phyloP scores from a whole-genome alignment of 345 rosid genomes.

The Camelina laxa region DNA sequence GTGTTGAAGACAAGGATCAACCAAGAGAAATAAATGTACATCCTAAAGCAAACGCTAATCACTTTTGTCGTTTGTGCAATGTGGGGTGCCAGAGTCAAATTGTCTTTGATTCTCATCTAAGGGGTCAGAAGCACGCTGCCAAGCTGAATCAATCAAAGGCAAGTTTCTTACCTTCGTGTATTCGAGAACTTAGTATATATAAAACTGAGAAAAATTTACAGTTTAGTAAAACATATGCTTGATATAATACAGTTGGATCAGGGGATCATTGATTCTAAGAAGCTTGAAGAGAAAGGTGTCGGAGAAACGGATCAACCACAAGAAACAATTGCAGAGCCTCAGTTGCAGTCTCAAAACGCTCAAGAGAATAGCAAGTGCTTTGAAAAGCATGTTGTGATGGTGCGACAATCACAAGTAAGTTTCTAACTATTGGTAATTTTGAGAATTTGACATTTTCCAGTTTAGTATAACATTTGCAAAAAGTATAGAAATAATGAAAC shows the following conservation, averaged over 20 bases:
- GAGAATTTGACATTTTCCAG: conserved; percentile 42
- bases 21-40: conserved; percentile 27
- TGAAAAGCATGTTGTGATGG: conserved; percentile 44
- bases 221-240: conserved; percentile 55
- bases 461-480: conserved; percentile 51
- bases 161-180: conserved; percentile 43
- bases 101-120: conserved; percentile 20
- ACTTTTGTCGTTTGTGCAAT: conserved; percentile 26
- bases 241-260: conserved; percentile 61
- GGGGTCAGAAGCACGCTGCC: conserved; percentile 23
- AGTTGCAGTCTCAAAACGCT: conserved; percentile 46
- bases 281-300: conserved; percentile 53
- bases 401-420: conserved; percentile 33
- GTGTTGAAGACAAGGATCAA: conserved; percentile 47
- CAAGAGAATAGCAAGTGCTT: conserved; percentile 42
- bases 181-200: conserved; percentile 43
- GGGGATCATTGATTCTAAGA: conserved; percentile 53
- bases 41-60: not conserved
- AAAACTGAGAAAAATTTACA: conserved; percentile 50
- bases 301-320: conserved; percentile 52
- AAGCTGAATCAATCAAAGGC: conserved; percentile 16
- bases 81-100: conserved; percentile 19
- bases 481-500: conserved; percentile 67
- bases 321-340: conserved; percentile 52
- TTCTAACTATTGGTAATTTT: not conserved